Evolutionary conservation across 805 yeast genomes (phyloP).

Genomic region (Wickerhamiella parazyma): DNA sequence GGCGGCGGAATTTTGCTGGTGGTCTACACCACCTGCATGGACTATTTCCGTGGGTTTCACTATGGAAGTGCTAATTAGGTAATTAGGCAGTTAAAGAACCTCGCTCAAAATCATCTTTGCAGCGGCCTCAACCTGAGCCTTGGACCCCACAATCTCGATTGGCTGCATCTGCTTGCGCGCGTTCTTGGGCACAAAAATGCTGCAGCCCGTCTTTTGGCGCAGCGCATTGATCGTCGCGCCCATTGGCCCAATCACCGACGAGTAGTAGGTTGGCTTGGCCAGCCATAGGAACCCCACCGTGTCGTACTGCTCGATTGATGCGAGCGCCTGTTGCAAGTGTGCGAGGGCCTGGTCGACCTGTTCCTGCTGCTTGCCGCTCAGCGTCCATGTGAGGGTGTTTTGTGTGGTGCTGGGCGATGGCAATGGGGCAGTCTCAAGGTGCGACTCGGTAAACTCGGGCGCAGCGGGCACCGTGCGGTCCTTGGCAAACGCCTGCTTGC

Average conservation of each 20-base stretch:
- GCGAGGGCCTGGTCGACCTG: conserved; percentile 40
- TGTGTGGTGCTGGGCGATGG: too few species aligned
- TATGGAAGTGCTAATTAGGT: conserved; percentile 1
- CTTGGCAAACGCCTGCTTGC: conserved; percentile 18
- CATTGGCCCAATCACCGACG: conserved; percentile 60
- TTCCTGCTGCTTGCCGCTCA: conserved; percentile 38
- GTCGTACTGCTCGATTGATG: conserved; percentile 33
- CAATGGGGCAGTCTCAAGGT: too few species aligned
- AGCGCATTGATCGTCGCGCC: conserved; percentile 54
- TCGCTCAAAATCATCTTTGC: not conserved
- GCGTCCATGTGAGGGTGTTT: conserved; percentile 38
- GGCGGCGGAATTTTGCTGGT: conserved; percentile 98
- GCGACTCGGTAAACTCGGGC: conserved; percentile 18
- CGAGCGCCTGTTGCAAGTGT: conserved; percentile 38
- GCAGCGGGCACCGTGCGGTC: conserved; percentile 1
- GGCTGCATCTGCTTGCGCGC: conserved; percentile 11
- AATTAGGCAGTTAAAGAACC: not conserved
- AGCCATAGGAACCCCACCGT: conserved; percentile 51
- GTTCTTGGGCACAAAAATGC: conserved; percentile 14
- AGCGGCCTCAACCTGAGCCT: conserved; percentile 7
- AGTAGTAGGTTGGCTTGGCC: conserved; percentile 37
- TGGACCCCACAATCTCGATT: conserved; percentile 10
- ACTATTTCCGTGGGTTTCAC: conserved; percentile 44
- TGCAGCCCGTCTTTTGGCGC: conserved; percentile 37
- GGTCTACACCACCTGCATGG: conserved; percentile 92